Base-by-base conservation (phyloP, 306 rosid genomes). In the Cicer yamashitae region DNA sequence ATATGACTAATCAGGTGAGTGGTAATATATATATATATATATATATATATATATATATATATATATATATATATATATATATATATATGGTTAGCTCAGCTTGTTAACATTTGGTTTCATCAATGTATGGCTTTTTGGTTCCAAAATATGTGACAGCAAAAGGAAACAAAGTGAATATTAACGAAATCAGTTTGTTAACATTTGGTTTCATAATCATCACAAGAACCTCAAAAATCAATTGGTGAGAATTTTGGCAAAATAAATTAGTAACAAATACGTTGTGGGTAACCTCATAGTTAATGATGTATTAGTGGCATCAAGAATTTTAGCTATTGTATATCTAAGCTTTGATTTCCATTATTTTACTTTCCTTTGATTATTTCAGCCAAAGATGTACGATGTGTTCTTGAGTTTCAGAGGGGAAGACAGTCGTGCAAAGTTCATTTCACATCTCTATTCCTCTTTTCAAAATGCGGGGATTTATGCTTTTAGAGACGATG, bases 391-490 rank as follows among this genome's bases (percentile, higher is more conserved):
- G 65, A 7, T 1, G 12, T 53, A 38, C 0, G 77, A 78, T 37
- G 73, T 71, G n/a, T 51, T 71, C 10, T 38, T 62, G 50, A 71
- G 76, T 20, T 69, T 68, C 12, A 47, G 63, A 47, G 76, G 76
- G 1, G 14, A 37, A 15, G 62, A 59, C n/a, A 18, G 10, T 48
- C 46, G 77, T 1, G 2, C 1, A 6, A 3, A 8, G 30, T 62
- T 78, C 12, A 2, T 56, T 17, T 22, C 50, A 40, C 34, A 62
- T 14, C 66, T 78, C 0, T 20, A 51, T 30, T 4, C 46, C 5
- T 22, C 82, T 71, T 59, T 78, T 50, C 14, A 5, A 51, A 53
- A 62, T 73, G 64, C 66, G 0, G 77, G 72, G 13, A 51, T 61
- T 47, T 10, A 50, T 22, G 13, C 14, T 61, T 78, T 70, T 40